phyloP scores from a whole-genome alignment of 768 basidiomycete genomes.

The Hemileccinum impolitum region DNA sequence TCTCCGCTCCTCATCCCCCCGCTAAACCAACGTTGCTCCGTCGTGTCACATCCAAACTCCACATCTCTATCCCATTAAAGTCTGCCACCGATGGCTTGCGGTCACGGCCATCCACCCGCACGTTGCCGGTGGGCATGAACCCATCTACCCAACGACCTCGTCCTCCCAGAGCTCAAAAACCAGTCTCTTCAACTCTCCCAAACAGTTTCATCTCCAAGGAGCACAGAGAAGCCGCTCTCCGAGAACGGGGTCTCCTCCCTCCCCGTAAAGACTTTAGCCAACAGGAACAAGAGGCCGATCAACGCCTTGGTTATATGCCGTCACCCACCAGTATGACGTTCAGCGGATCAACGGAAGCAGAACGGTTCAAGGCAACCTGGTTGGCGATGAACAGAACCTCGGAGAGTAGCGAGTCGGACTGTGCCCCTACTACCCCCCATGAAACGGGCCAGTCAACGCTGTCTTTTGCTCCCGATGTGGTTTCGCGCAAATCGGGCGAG shows the following conservation, averaged over 20 bases:
- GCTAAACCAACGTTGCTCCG: conserved; percentile 24
- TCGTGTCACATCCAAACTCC: conserved; percentile 28
- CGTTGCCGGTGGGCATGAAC: conserved; percentile 2
- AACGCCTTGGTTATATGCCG: conserved; percentile 38
- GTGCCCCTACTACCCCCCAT: not conserved
- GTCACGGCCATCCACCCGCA: conserved; percentile 14
- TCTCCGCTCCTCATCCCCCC: too few species aligned
- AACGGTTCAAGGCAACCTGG: conserved; percentile 54
- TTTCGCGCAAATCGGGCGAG: conserved; percentile 10
- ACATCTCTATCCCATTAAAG: conserved; percentile 19
- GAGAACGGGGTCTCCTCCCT: conserved; percentile 58
- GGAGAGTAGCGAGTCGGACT: conserved; percentile 26
- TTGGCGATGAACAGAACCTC: conserved; percentile 36
- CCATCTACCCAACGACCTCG: conserved; percentile 1
- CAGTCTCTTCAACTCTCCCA: conserved; percentile 16
- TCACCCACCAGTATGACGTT: conserved; percentile 22
- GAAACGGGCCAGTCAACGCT: too few species aligned
- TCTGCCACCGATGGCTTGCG: conserved; percentile 3
- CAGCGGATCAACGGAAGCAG: conserved; percentile 42
- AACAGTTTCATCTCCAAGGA: conserved; percentile 22
- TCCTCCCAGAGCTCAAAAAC: not conserved
- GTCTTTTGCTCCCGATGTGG: too few species aligned
- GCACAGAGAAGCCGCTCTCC: conserved; percentile 49
- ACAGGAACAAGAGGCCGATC: conserved; percentile 41
- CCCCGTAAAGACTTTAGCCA: conserved; percentile 35